phyloP scores from a whole-genome alignment of 2,329 filamentous ascomycete species.

The Didymella sp. region DNA sequence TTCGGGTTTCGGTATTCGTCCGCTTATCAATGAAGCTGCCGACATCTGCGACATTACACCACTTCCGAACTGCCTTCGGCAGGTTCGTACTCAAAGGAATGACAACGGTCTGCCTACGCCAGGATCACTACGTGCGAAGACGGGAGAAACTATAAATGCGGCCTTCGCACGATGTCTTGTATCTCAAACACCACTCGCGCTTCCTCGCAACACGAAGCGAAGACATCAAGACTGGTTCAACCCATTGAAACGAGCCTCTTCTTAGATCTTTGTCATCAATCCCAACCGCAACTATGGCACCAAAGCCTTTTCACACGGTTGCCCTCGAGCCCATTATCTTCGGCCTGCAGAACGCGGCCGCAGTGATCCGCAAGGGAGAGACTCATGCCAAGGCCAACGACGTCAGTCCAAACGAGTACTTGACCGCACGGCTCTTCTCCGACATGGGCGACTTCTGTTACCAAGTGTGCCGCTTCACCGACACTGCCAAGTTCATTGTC shows the following conservation, averaged over 20 bases:
- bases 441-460: slow-evolving; percentile 60
- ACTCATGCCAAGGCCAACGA: slow-evolving; percentile 49
- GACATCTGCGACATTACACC: not conserved
- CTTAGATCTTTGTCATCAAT: too few relatives aligned
- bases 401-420: slow-evolving; percentile 47
- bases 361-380: slow-evolving; percentile 56
- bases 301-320: slow-evolving; percentile 42
- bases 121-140: not conserved
- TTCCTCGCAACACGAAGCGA: not conserved
- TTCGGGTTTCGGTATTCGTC: slow-evolving; percentile 7
- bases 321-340: slow-evolving; percentile 54
- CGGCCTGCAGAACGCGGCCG: slow-evolving; percentile 52
- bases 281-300: slow-evolving; percentile 20
- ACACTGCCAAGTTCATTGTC: slow-evolving; percentile 53
- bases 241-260: too few relatives aligned
- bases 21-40: not conserved
- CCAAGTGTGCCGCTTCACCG: slow-evolving; percentile 57
- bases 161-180: not conserved
- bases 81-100: not conserved
- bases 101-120: not conserved
- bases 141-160: not conserved
- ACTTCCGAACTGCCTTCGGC: not conserved
- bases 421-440: slow-evolving; percentile 53
- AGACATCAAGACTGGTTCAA: not conserved
- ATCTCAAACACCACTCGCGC: not conserved